These are phyloP conservation scores for Macadamia integrifolia DNA, from an alignment of 164 flowering plant genomes.

Conservation along the genomic window DNA sequence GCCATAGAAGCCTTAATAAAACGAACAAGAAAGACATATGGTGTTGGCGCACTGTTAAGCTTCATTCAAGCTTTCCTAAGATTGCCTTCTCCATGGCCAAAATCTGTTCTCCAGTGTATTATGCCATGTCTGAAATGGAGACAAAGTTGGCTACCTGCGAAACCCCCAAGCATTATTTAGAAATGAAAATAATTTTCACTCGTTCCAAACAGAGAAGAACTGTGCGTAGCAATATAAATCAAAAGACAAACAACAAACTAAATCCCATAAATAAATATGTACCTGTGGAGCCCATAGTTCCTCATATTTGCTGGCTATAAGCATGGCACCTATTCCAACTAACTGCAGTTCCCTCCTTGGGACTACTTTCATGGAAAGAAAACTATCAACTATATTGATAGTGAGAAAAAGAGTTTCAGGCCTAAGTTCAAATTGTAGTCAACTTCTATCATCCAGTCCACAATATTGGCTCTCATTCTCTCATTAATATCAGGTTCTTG, in stretches of 20 bases:
- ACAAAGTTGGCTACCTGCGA: constrained; percentile 49
- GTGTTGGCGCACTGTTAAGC: constrained; percentile 79
- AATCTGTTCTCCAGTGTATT: constrained; percentile 43
- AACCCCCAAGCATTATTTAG: no score
- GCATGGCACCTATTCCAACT: constrained; percentile 77
- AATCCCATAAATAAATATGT: background rate
- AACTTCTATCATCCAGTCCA: constrained; percentile 90
- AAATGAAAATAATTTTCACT: no score
- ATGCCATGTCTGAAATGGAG: constrained; percentile 69
- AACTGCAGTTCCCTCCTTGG: constrained; percentile 69
- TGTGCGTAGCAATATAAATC: no score
- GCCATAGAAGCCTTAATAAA: constrained; percentile 64
- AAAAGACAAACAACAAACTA: no score
- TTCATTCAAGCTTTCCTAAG: constrained; percentile 77
- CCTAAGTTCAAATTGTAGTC: constrained; percentile 72
- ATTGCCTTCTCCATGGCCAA: constrained; percentile 76
- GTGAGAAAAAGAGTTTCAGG: constrained; percentile 86
- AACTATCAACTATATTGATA: constrained; percentile 73
- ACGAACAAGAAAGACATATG: constrained; percentile 74
- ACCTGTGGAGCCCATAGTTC: constrained; percentile 98
- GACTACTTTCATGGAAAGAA: constrained; percentile 45
- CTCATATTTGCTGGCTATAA: constrained; percentile 86
- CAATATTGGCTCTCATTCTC: constrained; percentile 75
- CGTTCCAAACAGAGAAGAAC: no score
- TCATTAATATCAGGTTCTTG: constrained; percentile 61